These are phyloP conservation scores for Sporothrix brunneoviolacea DNA, from an alignment of 2,329 filamentous ascomycete species.

Conservation along the genomic window DNA sequence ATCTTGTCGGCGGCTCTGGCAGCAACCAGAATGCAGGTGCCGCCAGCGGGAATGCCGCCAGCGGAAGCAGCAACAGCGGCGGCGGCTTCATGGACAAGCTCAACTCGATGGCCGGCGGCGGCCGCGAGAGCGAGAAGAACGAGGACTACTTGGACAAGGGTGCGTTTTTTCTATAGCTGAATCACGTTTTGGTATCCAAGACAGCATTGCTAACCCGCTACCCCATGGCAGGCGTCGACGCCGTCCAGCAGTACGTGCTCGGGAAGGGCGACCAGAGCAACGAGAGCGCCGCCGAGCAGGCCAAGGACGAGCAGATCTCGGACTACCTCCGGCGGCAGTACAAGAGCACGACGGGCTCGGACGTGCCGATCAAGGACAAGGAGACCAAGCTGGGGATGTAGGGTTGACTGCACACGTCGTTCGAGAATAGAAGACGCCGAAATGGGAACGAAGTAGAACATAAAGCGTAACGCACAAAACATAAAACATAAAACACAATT, in stretches of 20 bases:
- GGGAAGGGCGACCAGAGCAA: constrained; percentile 65
- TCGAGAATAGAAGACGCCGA: no score
- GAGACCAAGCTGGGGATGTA: constrained; percentile 26
- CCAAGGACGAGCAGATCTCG: constrained; percentile 73
- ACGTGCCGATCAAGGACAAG: constrained; percentile 67
- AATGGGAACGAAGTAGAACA: no score
- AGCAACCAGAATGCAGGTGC: constrained; percentile 30
- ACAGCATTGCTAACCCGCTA: constrained; percentile 1
- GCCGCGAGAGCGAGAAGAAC: constrained; percentile 68
- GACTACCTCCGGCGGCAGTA: constrained; percentile 66
- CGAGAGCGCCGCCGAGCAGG: constrained; percentile 68
- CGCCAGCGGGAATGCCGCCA: constrained; percentile 24
- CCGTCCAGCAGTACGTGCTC: constrained; percentile 68
- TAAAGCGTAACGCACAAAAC: no score
- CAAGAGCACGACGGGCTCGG: constrained; percentile 60
- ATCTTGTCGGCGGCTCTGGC: constrained; percentile 30
- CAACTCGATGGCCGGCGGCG: constrained; percentile 66
- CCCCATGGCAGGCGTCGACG: constrained; percentile 63
- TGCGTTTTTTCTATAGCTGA: constrained; percentile 30
- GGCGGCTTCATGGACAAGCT: constrained; percentile 62
- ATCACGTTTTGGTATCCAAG: not conserved
- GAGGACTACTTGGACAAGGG: constrained; percentile 80
- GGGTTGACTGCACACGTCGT: not conserved
- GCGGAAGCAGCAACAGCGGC: constrained; percentile 27
- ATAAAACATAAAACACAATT: no score